These are phyloP conservation scores for Myxozyma udenii DNA, from an alignment of 805 yeast species.

Conservation along the genomic window DNA sequence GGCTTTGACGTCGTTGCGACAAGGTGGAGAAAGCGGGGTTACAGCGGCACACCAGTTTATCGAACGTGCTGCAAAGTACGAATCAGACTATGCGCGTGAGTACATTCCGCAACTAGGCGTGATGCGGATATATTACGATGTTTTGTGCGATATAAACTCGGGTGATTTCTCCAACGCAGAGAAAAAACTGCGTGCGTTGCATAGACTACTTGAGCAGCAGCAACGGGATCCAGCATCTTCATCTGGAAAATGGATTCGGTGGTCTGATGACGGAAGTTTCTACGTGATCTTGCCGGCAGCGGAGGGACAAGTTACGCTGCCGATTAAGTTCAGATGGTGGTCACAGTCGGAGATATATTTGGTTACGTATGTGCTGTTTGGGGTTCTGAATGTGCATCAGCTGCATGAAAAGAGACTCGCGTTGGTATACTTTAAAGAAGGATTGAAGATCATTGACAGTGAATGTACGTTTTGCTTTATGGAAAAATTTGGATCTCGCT, in stretches of 20 bases:
- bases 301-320: constrained; percentile 2
- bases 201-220: constrained; percentile 14
- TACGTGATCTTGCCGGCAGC: constrained; percentile 14
- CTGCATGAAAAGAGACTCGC: constrained; percentile 13
- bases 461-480: constrained; percentile 1
- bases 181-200: constrained; percentile 7
- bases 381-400: constrained; percentile 6
- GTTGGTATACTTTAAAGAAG: constrained; percentile 9
- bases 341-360: constrained; percentile 19
- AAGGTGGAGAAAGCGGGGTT: constrained; percentile 3
- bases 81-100: constrained; percentile 22
- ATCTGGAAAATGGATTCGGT: constrained; percentile 18
- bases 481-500: neutral
- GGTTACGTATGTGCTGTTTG: constrained; percentile 17
- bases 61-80: constrained; percentile 15
- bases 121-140: constrained; percentile 17
- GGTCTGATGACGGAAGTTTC: constrained; percentile 25
- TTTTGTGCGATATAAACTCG: neutral
- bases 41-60: constrained; percentile 10
- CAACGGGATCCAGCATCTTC: neutral
- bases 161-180: constrained; percentile 5
- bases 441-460: constrained; percentile 3
- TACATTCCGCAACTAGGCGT: constrained; percentile 23
- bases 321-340: constrained; percentile 23
- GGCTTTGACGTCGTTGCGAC: constrained; percentile 14